Evolutionary conservation across 805 yeast species (phyloP), one percentile per base, ranked within the genome.

Genomic region (Kuraishia hungarica): DNA sequence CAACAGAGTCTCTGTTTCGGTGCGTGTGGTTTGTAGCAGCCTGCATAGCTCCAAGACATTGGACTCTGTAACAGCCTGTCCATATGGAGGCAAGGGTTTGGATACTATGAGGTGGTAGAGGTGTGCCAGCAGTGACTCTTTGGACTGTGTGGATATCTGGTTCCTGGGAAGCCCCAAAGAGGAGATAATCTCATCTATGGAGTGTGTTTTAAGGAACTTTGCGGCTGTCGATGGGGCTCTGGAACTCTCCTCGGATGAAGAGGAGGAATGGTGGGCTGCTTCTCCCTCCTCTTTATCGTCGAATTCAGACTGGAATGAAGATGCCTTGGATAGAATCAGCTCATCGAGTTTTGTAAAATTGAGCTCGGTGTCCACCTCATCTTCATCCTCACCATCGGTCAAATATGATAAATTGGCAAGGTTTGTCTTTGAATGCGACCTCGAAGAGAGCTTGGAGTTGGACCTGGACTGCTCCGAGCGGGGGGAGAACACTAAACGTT

Each of bases 61-160:
- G 24, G 20, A 17, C 51, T 54, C 56, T 19, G 23, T 46, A 17
- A 50, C 52, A 8, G 47, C 47, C 15, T 22, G 46, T 10, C 47
- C 50, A 21, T 51, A 20, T n/a, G n/a, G 35, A 1, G 70, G 64
- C 5, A 66, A 60, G 8, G 80, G 77, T 54, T 71, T 75, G 50
- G 72, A 69, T 5, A 76, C 76, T 39, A 76, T 69, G 63, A 79
- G 65, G 56, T 76, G 76, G 60, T 74, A 79, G 52, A 81, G 66
- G 62, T 81, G 83, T 6, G 79, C 81, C 57, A 79, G 64, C 26
- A 81, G 67, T 57, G 78, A 60, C 60, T 80, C 83, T 55, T 84
- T 64, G 8, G 80, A 74, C 39, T 64, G 69, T 0, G 80, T 68
- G 39, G 79, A 73, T 2, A 81, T 78, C 55, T 73, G 75, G 19